phyloP scores from a whole-genome alignment of 192 early-diverging fungal species.

The Backusella liffmaniae region DNA sequence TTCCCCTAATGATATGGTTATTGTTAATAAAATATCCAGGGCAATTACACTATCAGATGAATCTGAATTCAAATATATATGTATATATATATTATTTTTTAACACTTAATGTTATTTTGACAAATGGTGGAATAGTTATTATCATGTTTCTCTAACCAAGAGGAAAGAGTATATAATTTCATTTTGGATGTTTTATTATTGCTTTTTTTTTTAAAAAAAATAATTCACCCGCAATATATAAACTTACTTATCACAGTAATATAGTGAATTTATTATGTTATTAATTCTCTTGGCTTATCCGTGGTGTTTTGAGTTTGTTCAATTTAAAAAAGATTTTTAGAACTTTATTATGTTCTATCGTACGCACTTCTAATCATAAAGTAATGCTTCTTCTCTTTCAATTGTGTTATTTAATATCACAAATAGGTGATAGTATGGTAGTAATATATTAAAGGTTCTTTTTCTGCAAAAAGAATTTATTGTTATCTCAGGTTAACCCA shows the following conservation, averaged over 20 bases:
- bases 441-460: not conserved
- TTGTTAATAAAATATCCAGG: not conserved
- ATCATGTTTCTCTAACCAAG: not conserved
- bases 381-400: too few species aligned
- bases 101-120: not conserved
- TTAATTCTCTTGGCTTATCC: not conserved
- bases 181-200: not conserved
- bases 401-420: not conserved
- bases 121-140: not conserved
- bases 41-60: not conserved
- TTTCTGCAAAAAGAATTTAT: not conserved
- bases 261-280: not conserved
- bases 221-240: not conserved
- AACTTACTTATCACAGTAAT: not conserved
- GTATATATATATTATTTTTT: too few species aligned
- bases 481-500: not conserved
- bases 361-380: too few species aligned
- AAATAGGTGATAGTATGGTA: not conserved
- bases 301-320: not conserved
- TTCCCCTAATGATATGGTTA: not conserved
- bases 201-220: not conserved
- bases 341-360: not conserved
- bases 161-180: too few species aligned
- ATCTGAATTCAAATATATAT: not conserved
- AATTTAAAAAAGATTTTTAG: not conserved